These are phyloP conservation scores for Ascochyta viciae-villosae DNA, from an alignment of 2,329 filamentous ascomycete genomes.

Conservation along the genomic window DNA sequence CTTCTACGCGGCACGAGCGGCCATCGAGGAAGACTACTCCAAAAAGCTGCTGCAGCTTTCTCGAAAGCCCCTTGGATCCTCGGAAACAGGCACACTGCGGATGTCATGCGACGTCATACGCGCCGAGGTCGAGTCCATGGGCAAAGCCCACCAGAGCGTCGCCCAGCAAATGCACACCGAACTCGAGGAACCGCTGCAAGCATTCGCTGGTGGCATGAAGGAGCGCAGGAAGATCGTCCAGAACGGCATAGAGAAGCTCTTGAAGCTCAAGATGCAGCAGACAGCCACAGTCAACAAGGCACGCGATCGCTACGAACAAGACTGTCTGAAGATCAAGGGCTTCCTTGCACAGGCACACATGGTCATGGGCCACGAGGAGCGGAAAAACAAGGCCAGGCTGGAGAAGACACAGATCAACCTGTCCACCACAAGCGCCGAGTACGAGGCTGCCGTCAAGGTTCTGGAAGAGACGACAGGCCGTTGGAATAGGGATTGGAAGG, in stretches of 20 bases:
- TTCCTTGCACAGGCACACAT: conserved; percentile 98
- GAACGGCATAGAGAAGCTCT: conserved; percentile 87
- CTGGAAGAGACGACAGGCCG: conserved; percentile 93
- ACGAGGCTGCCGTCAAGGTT: conserved; percentile 89
- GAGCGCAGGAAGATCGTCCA: conserved; percentile 97
- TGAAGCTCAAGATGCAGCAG: conserved; percentile 93
- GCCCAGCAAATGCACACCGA: conserved; percentile 95
- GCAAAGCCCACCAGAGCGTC: conserved; percentile 89
- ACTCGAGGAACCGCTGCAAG: conserved; percentile 88
- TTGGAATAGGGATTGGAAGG: conserved; percentile 99
- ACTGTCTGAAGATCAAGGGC: conserved; percentile 97
- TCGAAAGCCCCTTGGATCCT: conserved; percentile 87
- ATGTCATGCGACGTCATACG: conserved; percentile 86
- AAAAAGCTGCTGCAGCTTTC: conserved; percentile 85
- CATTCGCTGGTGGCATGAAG: conserved; percentile 94
- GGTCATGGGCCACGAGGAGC: conserved; percentile 99
- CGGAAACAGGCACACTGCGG: conserved; percentile 83
- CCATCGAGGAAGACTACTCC: conserved; percentile 96
- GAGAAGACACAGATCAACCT: conserved; percentile 98
- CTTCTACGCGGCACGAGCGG: conserved; percentile 89
- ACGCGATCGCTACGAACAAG: conserved; percentile 93
- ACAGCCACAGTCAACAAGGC: conserved; percentile 93
- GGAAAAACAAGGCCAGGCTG: conserved; percentile 97
- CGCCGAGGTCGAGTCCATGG: conserved; percentile 90
- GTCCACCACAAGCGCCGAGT: conserved; percentile 88